phyloP scores from a whole-genome alignment of 1,139 yeast genomes.

The Taiozyma onychis region DNA sequence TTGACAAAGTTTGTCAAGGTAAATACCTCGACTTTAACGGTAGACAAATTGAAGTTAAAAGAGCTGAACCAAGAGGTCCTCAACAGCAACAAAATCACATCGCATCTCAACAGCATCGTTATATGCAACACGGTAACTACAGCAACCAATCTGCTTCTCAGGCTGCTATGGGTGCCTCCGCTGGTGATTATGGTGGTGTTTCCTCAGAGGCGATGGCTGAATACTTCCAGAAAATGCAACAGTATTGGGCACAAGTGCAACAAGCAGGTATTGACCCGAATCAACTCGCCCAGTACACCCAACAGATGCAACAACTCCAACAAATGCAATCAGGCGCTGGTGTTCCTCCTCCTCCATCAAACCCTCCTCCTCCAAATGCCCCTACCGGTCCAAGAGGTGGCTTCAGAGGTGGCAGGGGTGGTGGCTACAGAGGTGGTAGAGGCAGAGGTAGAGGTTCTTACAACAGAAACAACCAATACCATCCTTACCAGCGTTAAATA shows the following conservation, averaged over 20 bases:
- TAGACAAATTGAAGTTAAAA: slow-evolving; percentile 88
- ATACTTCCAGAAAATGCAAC: slow-evolving; percentile 83
- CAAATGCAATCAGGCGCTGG: slow-evolving; percentile 29
- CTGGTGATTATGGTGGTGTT: slow-evolving; percentile 36
- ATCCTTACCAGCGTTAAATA: slow-evolving; percentile 23
- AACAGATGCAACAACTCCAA: slow-evolving; percentile 37
- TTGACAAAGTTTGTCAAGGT: slow-evolving; percentile 82
- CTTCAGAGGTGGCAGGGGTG: slow-evolving; percentile 20
- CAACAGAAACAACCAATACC: slow-evolving; percentile 25
- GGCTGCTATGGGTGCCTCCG: slow-evolving; percentile 8
- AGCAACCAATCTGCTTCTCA: neutral
- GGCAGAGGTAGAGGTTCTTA: slow-evolving; percentile 22
- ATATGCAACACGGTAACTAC: slow-evolving; percentile 15
- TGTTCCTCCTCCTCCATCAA: slow-evolving; percentile 18
- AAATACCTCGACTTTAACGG: slow-evolving; percentile 83
- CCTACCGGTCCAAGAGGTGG: slow-evolving; percentile 32
- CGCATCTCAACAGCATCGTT: slow-evolving; percentile 28
- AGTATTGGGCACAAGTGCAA: slow-evolving; percentile 62
- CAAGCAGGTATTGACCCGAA: slow-evolving; percentile 36
- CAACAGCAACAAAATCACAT: slow-evolving; percentile 40
- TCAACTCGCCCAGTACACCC: slow-evolving; percentile 30
- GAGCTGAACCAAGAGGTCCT: slow-evolving; percentile 91
- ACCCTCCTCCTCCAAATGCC: slow-evolving; percentile 20
- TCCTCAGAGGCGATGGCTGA: slow-evolving; percentile 84
- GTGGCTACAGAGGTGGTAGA: slow-evolving; percentile 17